Conservation (phyloP, 148 eudicot genomes). For the Talinum fruticosum region DNA sequence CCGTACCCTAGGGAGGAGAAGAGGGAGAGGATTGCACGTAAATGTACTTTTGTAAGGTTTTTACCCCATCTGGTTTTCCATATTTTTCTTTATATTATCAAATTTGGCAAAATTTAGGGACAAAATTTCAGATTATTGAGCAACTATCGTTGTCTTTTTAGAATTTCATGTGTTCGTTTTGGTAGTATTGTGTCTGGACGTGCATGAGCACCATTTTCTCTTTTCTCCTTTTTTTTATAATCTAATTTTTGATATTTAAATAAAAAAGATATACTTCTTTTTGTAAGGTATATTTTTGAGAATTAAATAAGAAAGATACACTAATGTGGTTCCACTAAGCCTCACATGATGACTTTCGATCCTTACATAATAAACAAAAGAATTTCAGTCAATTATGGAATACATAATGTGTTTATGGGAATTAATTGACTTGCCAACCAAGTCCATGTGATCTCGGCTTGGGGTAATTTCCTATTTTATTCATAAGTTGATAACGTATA, state of each 20-base stretch:
- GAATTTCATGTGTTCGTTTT: neutral
- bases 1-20: too few species aligned
- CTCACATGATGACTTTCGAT: constrained; percentile 26
- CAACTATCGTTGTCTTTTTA: constrained; percentile 2
- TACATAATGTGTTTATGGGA: constrained; percentile 3
- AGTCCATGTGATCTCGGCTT: too few species aligned
- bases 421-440: too few species aligned
- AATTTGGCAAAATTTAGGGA: constrained; percentile 21
- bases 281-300: neutral
- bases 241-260: neutral
- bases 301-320: neutral
- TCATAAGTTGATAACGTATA: too few species aligned
- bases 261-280: too few species aligned
- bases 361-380: constrained; percentile 9
- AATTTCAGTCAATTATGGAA: neutral
- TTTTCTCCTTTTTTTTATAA: neutral
- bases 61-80: neutral
- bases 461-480: too few species aligned
- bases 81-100: constrained; percentile 8
- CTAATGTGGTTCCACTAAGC: constrained; percentile 33
- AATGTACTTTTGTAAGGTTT: neutral
- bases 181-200: constrained; percentile 4
- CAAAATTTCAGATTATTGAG: constrained; percentile 1
- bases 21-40: neutral
- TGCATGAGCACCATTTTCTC: constrained; percentile 17